These are phyloP conservation scores for Dactylis glomerata DNA, from an alignment of 176 grass and related monocot species.

Conservation along the genomic window DNA sequence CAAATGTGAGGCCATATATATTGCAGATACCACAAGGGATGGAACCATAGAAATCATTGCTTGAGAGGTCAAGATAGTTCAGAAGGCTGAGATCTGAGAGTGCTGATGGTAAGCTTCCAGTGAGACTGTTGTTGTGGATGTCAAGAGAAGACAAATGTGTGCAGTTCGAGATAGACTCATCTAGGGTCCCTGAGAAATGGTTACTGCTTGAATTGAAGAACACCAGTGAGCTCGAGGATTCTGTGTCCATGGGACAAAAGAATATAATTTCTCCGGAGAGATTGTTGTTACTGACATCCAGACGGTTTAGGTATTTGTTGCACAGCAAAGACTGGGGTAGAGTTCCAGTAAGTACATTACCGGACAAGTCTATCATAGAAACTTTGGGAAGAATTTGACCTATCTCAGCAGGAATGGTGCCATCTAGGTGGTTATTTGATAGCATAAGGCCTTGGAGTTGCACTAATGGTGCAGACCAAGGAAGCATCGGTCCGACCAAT, in stretches of 20 bases:
- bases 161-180: constrained; percentile 72
- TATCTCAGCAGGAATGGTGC: constrained; percentile 64
- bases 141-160: constrained; percentile 77
- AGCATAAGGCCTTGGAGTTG: constrained; percentile 83
- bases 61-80: constrained; percentile 89
- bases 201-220: constrained; percentile 88
- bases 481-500: constrained; percentile 60
- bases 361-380: constrained; percentile 68
- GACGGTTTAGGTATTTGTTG: constrained; percentile 45
- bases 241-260: constrained; percentile 29
- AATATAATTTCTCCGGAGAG: constrained; percentile 74
- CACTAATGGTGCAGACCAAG: constrained; percentile 44
- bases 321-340: constrained; percentile 65
- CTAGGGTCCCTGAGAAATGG: constrained; percentile 62
- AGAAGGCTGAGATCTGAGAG: constrained; percentile 68
- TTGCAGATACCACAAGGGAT: constrained; percentile 77
- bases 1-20: constrained; percentile 65
- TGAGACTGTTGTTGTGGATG: constrained; percentile 80
- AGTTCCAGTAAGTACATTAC: constrained; percentile 65
- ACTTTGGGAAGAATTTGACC: constrained; percentile 62
- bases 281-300: constrained; percentile 82
- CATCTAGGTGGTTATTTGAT: constrained; percentile 75
- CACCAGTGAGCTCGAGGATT: constrained; percentile 53
- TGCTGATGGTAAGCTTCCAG: constrained; percentile 61
- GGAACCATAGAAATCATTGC: constrained; percentile 66